Percentiles rank a stretch among this genome's conserved stretches.
Conservation (phyloP, 2,329 filamentous ascomycete genomes). For the Cercospora sp. region DNA sequence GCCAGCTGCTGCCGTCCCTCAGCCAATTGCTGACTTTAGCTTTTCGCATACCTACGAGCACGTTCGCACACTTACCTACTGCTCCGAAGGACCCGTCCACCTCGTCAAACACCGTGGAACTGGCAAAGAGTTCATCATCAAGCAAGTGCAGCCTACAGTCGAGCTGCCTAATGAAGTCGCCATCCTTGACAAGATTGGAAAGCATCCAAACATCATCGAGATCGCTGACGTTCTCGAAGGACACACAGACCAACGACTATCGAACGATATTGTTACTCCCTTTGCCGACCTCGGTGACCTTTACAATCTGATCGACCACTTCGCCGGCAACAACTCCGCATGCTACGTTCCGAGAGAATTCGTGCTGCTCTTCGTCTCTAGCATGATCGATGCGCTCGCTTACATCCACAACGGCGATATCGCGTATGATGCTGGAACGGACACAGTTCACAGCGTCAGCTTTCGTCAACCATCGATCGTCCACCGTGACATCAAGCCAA, state of each 20-base stretch:
- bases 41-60: slow-evolving; percentile 16
- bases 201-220: slow-evolving; percentile 19
- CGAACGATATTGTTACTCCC: slow-evolving; percentile 23
- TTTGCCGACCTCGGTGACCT: slow-evolving; percentile 33
- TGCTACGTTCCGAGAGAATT: slow-evolving; percentile 22
- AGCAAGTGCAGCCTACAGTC: slow-evolving; percentile 9
- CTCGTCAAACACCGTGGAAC: slow-evolving; percentile 9
- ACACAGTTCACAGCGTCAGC: not conserved
- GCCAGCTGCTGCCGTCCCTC: not conserved
- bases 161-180: not conserved
- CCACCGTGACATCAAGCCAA: slow-evolving; percentile 19
- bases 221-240: slow-evolving; percentile 11
- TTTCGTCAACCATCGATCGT: slow-evolving; percentile 16
- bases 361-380: slow-evolving; percentile 30
- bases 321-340: not conserved
- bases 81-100: slow-evolving; percentile 19
- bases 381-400: slow-evolving; percentile 31
- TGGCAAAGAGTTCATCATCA: slow-evolving; percentile 20
- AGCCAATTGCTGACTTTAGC: slow-evolving; percentile 7
- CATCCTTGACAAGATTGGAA: slow-evolving; percentile 1
- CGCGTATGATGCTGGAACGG: slow-evolving; percentile 5
- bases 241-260: not conserved
- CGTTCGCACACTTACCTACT: slow-evolving; percentile 10
- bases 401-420: slow-evolving; percentile 33
- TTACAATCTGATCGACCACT: slow-evolving; percentile 18